Conservation (phyloP, 495 filamentous ascomycete genomes). For the Aspergillus wentii region DNA sequence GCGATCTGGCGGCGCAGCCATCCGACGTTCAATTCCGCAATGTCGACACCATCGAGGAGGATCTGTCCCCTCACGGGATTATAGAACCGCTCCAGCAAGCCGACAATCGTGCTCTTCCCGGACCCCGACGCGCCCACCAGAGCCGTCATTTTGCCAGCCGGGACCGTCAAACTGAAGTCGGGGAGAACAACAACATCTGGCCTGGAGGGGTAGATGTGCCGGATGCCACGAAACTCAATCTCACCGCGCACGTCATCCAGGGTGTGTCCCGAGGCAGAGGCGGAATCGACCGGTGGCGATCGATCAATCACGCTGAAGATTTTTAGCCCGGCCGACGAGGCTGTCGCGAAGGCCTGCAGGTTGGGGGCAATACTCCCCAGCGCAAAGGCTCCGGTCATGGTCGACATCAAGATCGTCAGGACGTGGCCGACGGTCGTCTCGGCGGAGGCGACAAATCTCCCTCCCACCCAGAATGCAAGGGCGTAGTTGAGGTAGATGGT, state of each 20-base stretch:
- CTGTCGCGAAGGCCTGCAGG: slow-evolving; percentile 73
- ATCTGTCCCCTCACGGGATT: slow-evolving; percentile 78
- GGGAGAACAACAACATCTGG: slow-evolving; percentile 85
- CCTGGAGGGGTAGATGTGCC: slow-evolving; percentile 89
- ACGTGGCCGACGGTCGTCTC: slow-evolving; percentile 46
- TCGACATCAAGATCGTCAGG: slow-evolving; percentile 83
- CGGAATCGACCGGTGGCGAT: slow-evolving; percentile 75
- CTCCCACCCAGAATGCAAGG: slow-evolving; percentile 95
- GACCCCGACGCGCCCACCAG: slow-evolving; percentile 84
- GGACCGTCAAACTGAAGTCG: slow-evolving; percentile 69
- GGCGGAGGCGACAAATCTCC: slow-evolving; percentile 64
- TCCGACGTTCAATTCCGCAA: slow-evolving; percentile 73
- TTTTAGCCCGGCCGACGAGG: slow-evolving; percentile 78
- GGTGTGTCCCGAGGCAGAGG: slow-evolving; percentile 59
- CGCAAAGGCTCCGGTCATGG: slow-evolving; percentile 88
- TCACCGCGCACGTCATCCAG: slow-evolving; percentile 67
- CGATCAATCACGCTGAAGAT: slow-evolving; percentile 92
- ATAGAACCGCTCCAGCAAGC: slow-evolving; percentile 90
- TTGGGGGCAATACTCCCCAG: slow-evolving; percentile 87
- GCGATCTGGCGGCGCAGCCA: slow-evolving; percentile 91
- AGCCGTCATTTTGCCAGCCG: slow-evolving; percentile 82
- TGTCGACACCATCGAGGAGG: slow-evolving; percentile 76
- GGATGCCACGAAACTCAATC: slow-evolving; percentile 75
- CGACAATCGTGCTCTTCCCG: slow-evolving; percentile 89
- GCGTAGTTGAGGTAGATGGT: slow-evolving; percentile 85